Conservation (phyloP, 768 basidiomycete species). For the Trametes cubensis region DNA sequence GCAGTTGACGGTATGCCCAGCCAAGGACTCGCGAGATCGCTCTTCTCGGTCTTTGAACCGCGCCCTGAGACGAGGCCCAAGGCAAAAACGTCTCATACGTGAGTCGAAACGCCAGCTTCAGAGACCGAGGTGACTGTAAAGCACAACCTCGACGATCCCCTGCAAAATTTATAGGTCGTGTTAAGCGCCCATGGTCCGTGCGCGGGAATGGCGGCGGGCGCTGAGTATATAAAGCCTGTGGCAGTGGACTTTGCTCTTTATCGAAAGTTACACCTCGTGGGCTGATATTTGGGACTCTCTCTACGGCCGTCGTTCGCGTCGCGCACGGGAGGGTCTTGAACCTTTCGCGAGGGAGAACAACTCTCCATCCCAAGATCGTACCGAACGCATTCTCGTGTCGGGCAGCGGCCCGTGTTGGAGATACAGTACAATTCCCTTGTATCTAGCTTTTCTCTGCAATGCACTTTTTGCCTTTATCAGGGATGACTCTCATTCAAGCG, state of each 20-base stretch:
- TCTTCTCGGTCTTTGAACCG: conserved; percentile 50
- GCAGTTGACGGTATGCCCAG: conserved; percentile 75
- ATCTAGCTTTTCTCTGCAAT: neutral
- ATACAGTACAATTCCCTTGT: conserved; percentile 26
- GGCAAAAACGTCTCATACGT: conserved; percentile 24
- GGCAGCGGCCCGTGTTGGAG: conserved; percentile 64
- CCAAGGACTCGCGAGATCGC: conserved; percentile 42
- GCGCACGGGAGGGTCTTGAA: conserved; percentile 56
- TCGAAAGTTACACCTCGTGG: conserved; percentile 75
- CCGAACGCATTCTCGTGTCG: conserved; percentile 45
- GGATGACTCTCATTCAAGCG: too few species aligned
- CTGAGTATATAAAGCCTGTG: conserved; percentile 22
- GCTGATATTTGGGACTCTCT: conserved; percentile 70
- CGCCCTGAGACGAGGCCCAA: conserved; percentile 32
- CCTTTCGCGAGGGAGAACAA: conserved; percentile 58
- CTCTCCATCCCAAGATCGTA: conserved; percentile 72
- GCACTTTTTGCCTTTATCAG: too few species aligned
- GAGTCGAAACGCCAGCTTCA: conserved; percentile 37
- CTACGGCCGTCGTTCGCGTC: conserved; percentile 32
- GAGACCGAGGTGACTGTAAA: conserved; percentile 47
- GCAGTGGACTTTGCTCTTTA: conserved; percentile 25
- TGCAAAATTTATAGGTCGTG: conserved; percentile 27
- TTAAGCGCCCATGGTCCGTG: conserved; percentile 54
- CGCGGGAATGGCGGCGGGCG: conserved; percentile 37
- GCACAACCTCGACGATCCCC: conserved; percentile 35